Evolutionary conservation across 2,329 filamentous ascomycete genomes (phyloP).

Genomic region (Dryadomyces quercus-mongolicae): DNA sequence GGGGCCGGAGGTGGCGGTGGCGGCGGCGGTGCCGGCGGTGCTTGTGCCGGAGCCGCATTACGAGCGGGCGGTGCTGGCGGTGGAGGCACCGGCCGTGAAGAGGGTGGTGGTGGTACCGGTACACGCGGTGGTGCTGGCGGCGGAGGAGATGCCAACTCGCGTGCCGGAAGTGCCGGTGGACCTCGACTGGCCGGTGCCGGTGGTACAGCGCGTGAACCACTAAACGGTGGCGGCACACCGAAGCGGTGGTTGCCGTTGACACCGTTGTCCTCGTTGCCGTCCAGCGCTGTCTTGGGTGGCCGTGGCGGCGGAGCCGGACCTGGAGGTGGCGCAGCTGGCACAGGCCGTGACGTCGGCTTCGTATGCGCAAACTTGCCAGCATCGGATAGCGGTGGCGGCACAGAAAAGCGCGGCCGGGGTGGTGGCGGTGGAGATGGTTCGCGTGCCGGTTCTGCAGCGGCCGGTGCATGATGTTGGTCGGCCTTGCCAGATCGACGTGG

Average conservation of each 20-base stretch:
- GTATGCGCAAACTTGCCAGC: conserved; percentile 72
- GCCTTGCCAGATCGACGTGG: conserved; percentile 44
- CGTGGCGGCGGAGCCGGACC: conserved; percentile 57
- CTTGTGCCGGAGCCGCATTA: conserved; percentile 21
- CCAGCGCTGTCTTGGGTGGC: conserved; percentile 58
- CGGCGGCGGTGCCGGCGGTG: conserved; percentile 28
- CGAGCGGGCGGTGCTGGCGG: conserved; percentile 28
- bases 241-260: conserved; percentile 52
- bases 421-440: conserved; percentile 63
- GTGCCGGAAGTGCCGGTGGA: conserved; percentile 1
- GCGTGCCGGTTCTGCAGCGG: conserved; percentile 47
- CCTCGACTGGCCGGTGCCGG: conserved; percentile 65
- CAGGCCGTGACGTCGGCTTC: conserved; percentile 31
- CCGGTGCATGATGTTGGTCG: conserved; percentile 24
- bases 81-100: conserved; percentile 25
- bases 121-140: conserved; percentile 51
- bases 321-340: conserved; percentile 27
- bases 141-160: conserved; percentile 25
- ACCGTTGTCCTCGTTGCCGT: conserved; percentile 47
- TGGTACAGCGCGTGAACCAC: conserved; percentile 53
- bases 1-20: background rate
- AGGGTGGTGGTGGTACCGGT: conserved; percentile 13
- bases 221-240: conserved; percentile 69
- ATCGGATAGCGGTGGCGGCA: conserved; percentile 78
- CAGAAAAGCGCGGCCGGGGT: conserved; percentile 63